Conservation (phyloP, 176 grass and related monocot genomes). For the Oryza glumipatula region DNA sequence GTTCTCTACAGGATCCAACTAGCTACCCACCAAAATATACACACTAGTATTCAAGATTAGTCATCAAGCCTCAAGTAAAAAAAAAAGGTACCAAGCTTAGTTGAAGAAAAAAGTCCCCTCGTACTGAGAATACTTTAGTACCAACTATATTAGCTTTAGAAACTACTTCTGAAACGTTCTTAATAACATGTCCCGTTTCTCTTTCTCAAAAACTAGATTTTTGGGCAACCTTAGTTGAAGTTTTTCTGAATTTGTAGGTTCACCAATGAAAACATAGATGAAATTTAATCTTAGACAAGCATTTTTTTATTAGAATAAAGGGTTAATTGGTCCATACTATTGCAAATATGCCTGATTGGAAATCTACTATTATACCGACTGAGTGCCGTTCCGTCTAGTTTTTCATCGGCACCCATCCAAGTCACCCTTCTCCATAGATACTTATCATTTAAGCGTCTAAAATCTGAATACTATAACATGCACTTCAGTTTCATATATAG, state of each 20-base stretch:
- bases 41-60: constrained; percentile 1
- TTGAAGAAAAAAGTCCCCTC: background rate
- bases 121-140: background rate
- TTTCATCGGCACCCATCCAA: no score
- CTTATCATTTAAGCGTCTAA: background rate
- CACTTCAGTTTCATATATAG: background rate
- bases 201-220: background rate
- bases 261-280: background rate
- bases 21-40: background rate
- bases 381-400: no score
- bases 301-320: background rate
- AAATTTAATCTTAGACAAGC: background rate
- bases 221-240: no score
- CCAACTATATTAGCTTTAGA: background rate
- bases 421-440: no score
- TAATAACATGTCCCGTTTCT: background rate
- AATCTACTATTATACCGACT: no score
- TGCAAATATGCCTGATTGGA: no score
- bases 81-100: background rate
- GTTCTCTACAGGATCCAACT: background rate
- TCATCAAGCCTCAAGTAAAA: background rate
- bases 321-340: no score
- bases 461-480: background rate
- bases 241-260: background rate
- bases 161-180: background rate